A percentile compares a stretch with the other conserved stretches of the same genome.
Conservation (phyloP, 1,139 yeast species). For the Pneumocystis wakefieldiae region DNA sequence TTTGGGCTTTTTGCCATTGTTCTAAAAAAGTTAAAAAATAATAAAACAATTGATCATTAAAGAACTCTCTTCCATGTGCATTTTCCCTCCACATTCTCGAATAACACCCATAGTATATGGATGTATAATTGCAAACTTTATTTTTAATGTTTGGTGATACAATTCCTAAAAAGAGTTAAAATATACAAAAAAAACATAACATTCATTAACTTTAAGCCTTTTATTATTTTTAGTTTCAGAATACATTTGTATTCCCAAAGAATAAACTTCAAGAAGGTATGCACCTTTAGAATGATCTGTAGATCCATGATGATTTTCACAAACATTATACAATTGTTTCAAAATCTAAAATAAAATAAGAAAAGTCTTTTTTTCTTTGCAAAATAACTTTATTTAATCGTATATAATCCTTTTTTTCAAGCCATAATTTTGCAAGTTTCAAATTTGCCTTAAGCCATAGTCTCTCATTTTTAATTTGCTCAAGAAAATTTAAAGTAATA, state of each 20-base stretch:
- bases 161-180: conserved; percentile 20
- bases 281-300: conserved; percentile 21
- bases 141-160: conserved; percentile 34
- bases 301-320: conserved; percentile 20
- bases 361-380: background rate
- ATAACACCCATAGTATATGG: conserved; percentile 58
- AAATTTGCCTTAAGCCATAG: conserved; percentile 43
- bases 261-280: conserved; percentile 43
- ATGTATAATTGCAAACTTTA: conserved; percentile 56
- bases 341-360: conserved; percentile 22
- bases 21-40: conserved; percentile 16
- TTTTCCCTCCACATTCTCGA: conserved; percentile 60
- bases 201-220: conserved; percentile 24
- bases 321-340: conserved; percentile 28
- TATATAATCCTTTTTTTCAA: conserved; percentile 26
- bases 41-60: background rate
- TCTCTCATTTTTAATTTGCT: conserved; percentile 31
- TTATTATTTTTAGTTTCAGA: conserved; percentile 28
- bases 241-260: conserved; percentile 46
- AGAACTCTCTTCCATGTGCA: conserved; percentile 38
- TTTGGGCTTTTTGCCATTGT: conserved; percentile 47
- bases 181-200: background rate
- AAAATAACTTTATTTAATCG: conserved; percentile 27
- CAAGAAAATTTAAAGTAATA: conserved; percentile 20
- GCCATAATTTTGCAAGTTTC: conserved; percentile 35